Evolutionary conservation across 2,329 filamentous ascomycete genomes (phyloP).

Genomic region (Fusarium algeriense): DNA sequence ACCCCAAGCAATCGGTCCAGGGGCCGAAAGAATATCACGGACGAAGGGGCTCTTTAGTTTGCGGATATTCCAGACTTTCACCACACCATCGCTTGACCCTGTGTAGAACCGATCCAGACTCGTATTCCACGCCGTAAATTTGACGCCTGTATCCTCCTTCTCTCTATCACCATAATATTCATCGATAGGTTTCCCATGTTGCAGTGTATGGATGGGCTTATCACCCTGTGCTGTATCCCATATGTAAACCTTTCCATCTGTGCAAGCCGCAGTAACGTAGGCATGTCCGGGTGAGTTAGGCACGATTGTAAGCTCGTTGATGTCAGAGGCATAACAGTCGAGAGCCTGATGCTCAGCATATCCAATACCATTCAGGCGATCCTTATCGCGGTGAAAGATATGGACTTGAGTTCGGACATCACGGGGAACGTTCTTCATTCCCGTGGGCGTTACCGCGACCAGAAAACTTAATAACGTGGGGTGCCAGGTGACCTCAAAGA

Average conservation of each 20-base stretch:
- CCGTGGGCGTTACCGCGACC: conserved; percentile 67
- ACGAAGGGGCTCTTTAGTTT: conserved; percentile 59
- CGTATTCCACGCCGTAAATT: conserved; percentile 72
- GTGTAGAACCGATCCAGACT: conserved; percentile 71
- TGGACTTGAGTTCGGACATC: conserved; percentile 68
- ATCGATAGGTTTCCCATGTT: conserved; percentile 62
- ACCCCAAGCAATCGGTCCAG: conserved; percentile 69
- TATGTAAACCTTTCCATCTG: conserved; percentile 71
- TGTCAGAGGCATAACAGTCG: conserved; percentile 70
- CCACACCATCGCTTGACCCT: conserved; percentile 71
- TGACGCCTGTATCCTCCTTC: conserved; percentile 70
- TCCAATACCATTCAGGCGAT: conserved; percentile 43
- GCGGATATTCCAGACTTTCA: conserved; percentile 74
- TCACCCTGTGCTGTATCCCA: conserved; percentile 72
- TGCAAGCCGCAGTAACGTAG: conserved; percentile 72
- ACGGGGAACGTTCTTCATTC: conserved; percentile 57
- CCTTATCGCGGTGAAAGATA: conserved; percentile 58
- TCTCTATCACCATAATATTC: conserved; percentile 61
- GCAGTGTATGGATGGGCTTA: conserved; percentile 65
- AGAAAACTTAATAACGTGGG: conserved; percentile 66
- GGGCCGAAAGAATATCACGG: conserved; percentile 65
- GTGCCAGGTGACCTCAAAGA: conserved; percentile 75
- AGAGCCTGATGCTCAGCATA: conserved; percentile 64
- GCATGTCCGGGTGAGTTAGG: conserved; percentile 64
- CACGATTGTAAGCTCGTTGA: conserved; percentile 72